Conservation (phyloP, 192 early-diverging fungal genomes). For the Chytriomyces hyalinus region DNA sequence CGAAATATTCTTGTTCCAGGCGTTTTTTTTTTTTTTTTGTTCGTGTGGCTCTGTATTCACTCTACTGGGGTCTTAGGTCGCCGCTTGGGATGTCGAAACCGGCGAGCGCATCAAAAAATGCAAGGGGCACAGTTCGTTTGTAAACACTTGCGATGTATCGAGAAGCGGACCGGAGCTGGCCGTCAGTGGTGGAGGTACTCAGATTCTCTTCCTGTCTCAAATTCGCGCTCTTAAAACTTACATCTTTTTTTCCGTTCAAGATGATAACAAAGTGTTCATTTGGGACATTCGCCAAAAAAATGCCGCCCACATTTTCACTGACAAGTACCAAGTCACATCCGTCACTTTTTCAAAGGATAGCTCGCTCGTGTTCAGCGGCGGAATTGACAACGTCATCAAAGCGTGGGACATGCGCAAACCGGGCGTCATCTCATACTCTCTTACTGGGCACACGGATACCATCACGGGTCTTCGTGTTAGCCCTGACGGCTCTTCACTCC, state of each 20-base stretch:
- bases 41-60: not conserved
- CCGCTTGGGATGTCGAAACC: slow-evolving; percentile 82
- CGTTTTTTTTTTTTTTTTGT: no score
- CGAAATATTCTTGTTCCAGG: not conserved
- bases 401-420: slow-evolving; percentile 88
- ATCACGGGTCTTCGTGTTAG: slow-evolving; percentile 84
- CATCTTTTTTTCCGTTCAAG: slow-evolving; percentile 31
- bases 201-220: not conserved
- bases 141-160: slow-evolving; percentile 80
- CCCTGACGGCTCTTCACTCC: slow-evolving; percentile 78
- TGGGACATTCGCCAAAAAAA: slow-evolving; percentile 52
- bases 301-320: slow-evolving; percentile 43
- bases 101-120: slow-evolving; percentile 82
- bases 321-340: slow-evolving; percentile 73
- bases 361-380: slow-evolving; percentile 79
- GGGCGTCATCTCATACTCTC: slow-evolving; percentile 61
- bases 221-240: not conserved
- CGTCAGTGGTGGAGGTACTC: slow-evolving; percentile 64
- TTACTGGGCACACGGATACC: slow-evolving; percentile 88
- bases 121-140: slow-evolving; percentile 78
- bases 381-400: slow-evolving; percentile 90
- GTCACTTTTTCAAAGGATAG: slow-evolving; percentile 76
- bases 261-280: slow-evolving; percentile 80
- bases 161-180: slow-evolving; percentile 76
- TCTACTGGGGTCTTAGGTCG: slow-evolving; percentile 29